phyloP scores from a whole-genome alignment of 2,329 filamentous ascomycete species.

The Teratosphaeria nubilosa region DNA sequence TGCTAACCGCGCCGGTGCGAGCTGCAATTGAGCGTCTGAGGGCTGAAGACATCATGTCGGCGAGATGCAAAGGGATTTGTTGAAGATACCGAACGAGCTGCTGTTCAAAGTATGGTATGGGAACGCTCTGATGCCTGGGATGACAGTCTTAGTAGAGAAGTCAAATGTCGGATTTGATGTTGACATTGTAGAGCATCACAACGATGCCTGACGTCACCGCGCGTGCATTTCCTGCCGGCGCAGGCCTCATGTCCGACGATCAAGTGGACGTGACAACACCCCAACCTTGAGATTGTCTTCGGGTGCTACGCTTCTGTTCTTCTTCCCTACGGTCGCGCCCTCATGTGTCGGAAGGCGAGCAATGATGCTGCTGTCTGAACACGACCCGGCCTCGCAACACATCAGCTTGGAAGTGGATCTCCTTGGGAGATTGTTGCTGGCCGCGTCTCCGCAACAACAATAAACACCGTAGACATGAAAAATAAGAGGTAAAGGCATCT shows the following conservation, averaged over 20 bases:
- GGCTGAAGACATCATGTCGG: constrained; percentile 1
- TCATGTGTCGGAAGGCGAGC: too few species aligned
- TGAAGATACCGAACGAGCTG: not conserved
- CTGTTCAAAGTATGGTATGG: not conserved
- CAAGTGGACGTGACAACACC: not conserved
- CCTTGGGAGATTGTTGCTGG: too few species aligned
- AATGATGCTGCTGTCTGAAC: too few species aligned
- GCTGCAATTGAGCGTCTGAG: constrained; percentile 3
- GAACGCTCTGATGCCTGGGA: not conserved
- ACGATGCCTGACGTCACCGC: not conserved
- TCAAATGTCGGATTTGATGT: not conserved
- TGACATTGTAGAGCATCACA: not conserved
- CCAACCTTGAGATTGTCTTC: too few species aligned
- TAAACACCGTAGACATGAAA: too few species aligned
- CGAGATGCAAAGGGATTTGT: not conserved
- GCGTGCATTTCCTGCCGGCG: not conserved
- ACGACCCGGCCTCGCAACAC: too few species aligned
- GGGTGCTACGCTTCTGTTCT: too few species aligned
- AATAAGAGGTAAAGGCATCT: too few species aligned
- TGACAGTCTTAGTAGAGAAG: not conserved
- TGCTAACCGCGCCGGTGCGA: not conserved
- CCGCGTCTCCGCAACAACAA: too few species aligned
- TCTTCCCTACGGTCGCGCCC: too few species aligned
- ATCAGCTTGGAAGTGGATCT: too few species aligned
- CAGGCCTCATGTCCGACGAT: not conserved